These are phyloP conservation scores for Metschnikowia rubicola DNA, from an alignment of 805 yeast species.

Conservation along the genomic window DNA sequence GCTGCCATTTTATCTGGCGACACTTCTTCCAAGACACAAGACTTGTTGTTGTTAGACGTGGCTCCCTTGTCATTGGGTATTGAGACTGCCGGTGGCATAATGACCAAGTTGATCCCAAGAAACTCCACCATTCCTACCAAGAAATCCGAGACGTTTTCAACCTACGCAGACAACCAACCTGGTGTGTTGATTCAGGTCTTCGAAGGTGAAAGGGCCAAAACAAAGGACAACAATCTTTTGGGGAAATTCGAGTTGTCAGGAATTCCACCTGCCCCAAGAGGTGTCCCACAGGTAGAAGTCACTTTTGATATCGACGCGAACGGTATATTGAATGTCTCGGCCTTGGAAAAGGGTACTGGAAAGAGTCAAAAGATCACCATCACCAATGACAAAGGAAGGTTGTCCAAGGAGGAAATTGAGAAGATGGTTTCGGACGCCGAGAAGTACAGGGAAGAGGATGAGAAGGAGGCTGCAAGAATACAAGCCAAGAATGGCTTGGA, in stretches of 20 bases:
- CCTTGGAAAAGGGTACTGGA: constrained; percentile 93
- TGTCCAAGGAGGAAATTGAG: constrained; percentile 89
- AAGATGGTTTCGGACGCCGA: constrained; percentile 98
- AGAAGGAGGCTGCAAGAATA: constrained; percentile 74
- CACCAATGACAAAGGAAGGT: constrained; percentile 91
- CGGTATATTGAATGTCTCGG: constrained; percentile 82
- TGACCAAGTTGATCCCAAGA: constrained; percentile 93
- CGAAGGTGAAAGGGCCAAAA: constrained; percentile 95
- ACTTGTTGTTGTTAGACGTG: constrained; percentile 83
- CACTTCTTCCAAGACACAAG: constrained; percentile 94
- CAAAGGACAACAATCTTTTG: constrained; percentile 85
- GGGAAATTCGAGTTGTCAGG: constrained; percentile 86
- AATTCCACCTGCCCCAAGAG: constrained; percentile 90
- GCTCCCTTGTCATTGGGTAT: constrained; percentile 93
- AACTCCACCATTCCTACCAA: constrained; percentile 94
- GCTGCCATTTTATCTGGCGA: constrained; percentile 97
- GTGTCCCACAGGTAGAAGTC: constrained; percentile 86
- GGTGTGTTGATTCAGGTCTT: constrained; percentile 90
- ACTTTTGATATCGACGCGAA: constrained; percentile 85
- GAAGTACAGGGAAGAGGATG: constrained; percentile 89
- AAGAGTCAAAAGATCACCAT: constrained; percentile 87
- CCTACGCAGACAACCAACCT: constrained; percentile 95
- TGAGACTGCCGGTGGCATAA: constrained; percentile 96
- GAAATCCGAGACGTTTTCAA: constrained; percentile 92
- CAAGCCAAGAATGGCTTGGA: constrained; percentile 86